Percentiles rank a stretch among this genome's conserved stretches.
These are phyloP conservation scores for Hemisphaericaspora nanyangensis DNA, from an alignment of 805 yeast species.

Conservation along the genomic window DNA sequence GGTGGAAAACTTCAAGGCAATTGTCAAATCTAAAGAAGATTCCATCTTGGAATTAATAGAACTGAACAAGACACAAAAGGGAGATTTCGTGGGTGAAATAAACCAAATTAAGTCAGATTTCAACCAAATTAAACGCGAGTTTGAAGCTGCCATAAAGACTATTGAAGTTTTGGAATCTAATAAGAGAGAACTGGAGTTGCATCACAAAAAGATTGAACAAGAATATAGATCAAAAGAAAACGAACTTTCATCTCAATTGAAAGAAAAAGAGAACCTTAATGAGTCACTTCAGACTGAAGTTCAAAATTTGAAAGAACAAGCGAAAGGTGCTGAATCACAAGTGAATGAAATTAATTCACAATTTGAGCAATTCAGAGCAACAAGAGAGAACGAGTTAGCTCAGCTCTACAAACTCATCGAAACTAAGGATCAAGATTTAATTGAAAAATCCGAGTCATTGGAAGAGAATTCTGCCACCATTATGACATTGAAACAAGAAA, in stretches of 20 bases:
- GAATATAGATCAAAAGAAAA: neutral
- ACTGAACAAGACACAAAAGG: neutral
- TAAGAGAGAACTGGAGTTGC: no score
- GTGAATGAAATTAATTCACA: neutral
- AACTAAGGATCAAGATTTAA: neutral
- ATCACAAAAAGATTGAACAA: no score
- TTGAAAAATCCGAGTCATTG: neutral
- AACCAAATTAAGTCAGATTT: neutral
- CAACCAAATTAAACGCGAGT: neutral
- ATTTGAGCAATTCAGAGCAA: neutral
- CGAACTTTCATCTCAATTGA: neutral
- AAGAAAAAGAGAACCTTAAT: neutral
- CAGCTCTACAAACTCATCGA: neutral
- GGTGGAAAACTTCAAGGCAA: neutral
- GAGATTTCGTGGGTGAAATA: neutral
- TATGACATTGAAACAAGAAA: no score
- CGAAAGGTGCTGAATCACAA: neutral
- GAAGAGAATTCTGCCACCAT: no score
- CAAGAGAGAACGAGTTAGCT: neutral
- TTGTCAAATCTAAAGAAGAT: conserved; percentile 1
- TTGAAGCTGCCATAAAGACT: neutral
- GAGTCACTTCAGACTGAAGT: neutral
- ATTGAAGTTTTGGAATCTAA: neutral
- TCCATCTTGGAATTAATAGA: neutral
- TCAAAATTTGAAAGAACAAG: no score